Evolutionary conservation across 2,329 filamentous ascomycete genomes (phyloP).

Genomic region (Microdochium trichocladiopsis): DNA sequence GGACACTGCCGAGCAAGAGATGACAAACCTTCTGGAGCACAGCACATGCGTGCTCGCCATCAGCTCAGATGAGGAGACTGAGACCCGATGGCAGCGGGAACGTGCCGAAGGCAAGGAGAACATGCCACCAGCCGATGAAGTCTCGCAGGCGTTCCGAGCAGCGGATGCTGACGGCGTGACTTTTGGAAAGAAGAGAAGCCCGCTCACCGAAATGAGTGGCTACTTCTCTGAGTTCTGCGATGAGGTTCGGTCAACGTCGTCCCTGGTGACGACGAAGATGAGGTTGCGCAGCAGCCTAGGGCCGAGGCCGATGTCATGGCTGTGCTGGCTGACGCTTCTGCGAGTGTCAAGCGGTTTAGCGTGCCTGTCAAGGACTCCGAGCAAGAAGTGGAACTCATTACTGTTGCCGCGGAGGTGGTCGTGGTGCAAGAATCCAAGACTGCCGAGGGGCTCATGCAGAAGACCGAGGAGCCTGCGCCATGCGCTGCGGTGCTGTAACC

Average conservation of each 20-base stretch:
- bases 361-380: slow-evolving; percentile 7
- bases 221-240: slow-evolving; percentile 63
- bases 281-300: slow-evolving; percentile 9
- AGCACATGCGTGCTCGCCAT: slow-evolving; percentile 82
- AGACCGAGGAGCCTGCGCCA: slow-evolving; percentile 24
- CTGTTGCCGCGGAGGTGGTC: slow-evolving; percentile 25
- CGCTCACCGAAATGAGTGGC: slow-evolving; percentile 62
- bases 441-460: slow-evolving; percentile 30
- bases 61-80: slow-evolving; percentile 75
- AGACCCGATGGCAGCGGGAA: slow-evolving; percentile 43
- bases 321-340: slow-evolving; percentile 8
- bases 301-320: slow-evolving; percentile 10
- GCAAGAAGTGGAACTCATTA: slow-evolving; percentile 24
- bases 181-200: slow-evolving; percentile 56
- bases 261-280: slow-evolving; percentile 50
- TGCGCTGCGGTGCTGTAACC: slow-evolving; percentile 43
- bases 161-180: slow-evolving; percentile 43
- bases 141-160: slow-evolving; percentile 46
- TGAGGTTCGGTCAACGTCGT: slow-evolving; percentile 53
- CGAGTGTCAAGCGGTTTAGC: background rate
- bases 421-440: slow-evolving; percentile 14
- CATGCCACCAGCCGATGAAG: slow-evolving; percentile 64
- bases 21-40: slow-evolving; percentile 90
- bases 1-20: slow-evolving; percentile 83
- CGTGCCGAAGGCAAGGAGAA: slow-evolving; percentile 78